phyloP scores from a whole-genome alignment of 2,329 filamentous ascomycete genomes.

The Berkeleyomyces basicola region DNA sequence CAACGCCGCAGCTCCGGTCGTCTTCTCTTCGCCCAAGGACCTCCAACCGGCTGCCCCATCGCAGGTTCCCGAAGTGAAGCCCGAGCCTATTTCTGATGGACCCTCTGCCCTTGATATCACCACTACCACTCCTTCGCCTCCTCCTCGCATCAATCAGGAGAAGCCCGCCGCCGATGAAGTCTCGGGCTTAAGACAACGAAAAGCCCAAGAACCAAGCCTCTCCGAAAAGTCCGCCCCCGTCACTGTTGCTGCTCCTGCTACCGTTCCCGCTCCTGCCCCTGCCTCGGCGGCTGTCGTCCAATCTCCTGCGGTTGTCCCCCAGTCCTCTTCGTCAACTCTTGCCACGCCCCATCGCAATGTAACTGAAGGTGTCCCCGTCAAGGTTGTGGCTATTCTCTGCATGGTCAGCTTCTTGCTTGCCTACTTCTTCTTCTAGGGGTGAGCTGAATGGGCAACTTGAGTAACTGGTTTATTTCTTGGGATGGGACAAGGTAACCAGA shows the following conservation, averaged over 20 bases:
- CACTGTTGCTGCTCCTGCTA: neutral
- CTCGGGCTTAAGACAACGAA: slow-evolving; percentile 9
- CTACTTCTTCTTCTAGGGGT: slow-evolving; percentile 76
- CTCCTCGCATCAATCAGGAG: neutral
- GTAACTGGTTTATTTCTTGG: neutral
- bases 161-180: slow-evolving; percentile 2
- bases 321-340: neutral
- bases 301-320: neutral
- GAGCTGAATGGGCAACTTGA: slow-evolving; percentile 7
- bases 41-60: slow-evolving; percentile 20
- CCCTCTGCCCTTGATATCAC: slow-evolving; percentile 33
- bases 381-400: slow-evolving; percentile 69
- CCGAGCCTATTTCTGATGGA: slow-evolving; percentile 2
- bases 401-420: slow-evolving; percentile 83
- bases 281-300: neutral
- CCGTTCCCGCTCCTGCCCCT: neutral
- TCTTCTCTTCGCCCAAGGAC: slow-evolving; percentile 29
- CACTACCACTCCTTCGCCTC: slow-evolving; percentile 22
- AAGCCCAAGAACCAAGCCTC: neutral
- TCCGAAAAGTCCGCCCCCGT: slow-evolving; percentile 4
- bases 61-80: slow-evolving; percentile 13
- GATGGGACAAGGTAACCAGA: neutral
- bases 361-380: slow-evolving; percentile 64
- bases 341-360: slow-evolving; percentile 10
- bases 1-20: slow-evolving; percentile 27